These are phyloP conservation scores for Cladophialophora bantiana DNA, from an alignment of 2,329 filamentous ascomycete genomes.

Conservation along the genomic window DNA sequence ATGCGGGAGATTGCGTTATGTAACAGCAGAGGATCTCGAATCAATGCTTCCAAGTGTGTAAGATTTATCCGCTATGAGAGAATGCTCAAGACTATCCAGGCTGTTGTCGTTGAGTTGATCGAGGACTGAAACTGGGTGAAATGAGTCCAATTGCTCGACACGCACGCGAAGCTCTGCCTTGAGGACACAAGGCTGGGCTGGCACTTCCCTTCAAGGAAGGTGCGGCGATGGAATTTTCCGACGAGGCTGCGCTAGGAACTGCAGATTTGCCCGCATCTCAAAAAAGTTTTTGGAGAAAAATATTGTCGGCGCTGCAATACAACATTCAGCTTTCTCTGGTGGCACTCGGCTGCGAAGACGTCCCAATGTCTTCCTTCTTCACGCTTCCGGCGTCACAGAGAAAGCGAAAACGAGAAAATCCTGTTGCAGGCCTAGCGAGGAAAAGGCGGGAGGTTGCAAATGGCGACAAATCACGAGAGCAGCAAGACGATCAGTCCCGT, in stretches of 20 bases:
- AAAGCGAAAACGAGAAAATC: slow-evolving; percentile 80
- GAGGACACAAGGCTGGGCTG: slow-evolving; percentile 7
- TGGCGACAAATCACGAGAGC: slow-evolving; percentile 53
- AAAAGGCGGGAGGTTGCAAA: slow-evolving; percentile 54
- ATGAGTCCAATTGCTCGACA: slow-evolving; percentile 21
- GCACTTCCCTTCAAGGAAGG: slow-evolving; percentile 19
- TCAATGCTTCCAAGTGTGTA: neutral
- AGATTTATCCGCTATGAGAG: neutral
- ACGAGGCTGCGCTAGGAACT: slow-evolving; percentile 14
- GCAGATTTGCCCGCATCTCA: slow-evolving; percentile 16
- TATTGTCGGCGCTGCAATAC: slow-evolving; percentile 1
- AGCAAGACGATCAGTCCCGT: slow-evolving; percentile 43
- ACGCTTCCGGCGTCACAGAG: slow-evolving; percentile 84
- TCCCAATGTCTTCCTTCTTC: slow-evolving; percentile 90
- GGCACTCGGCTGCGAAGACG: neutral
- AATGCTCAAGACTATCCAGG: neutral
- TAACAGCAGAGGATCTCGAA: neutral
- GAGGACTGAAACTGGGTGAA: neutral
- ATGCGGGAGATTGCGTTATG: neutral
- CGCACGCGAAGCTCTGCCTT: slow-evolving; percentile 29
- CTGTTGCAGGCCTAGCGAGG: slow-evolving; percentile 51
- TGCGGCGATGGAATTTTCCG: slow-evolving; percentile 31
- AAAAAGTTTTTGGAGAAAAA: slow-evolving; percentile 28
- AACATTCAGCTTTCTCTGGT: neutral
- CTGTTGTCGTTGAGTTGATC: neutral